These are phyloP conservation scores for Pythium dissimile DNA, from an alignment of 352 stramenopile species.

Conservation along the genomic window DNA sequence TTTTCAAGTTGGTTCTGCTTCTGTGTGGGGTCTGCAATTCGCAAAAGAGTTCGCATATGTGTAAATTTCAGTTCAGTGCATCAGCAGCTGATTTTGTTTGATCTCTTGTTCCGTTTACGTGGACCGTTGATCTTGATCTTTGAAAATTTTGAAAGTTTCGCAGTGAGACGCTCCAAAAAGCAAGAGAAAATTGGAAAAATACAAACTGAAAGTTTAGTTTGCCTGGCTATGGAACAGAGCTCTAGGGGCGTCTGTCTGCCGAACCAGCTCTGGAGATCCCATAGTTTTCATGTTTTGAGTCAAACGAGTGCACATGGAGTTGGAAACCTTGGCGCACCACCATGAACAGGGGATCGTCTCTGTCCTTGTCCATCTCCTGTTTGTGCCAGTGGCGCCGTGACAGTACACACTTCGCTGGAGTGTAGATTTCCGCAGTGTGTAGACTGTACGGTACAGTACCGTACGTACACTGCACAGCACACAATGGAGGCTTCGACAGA, in stretches of 20 bases:
- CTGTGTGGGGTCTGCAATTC: not conserved
- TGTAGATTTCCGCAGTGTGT: not conserved
- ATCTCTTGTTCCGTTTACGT: not conserved
- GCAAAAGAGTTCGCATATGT: not conserved
- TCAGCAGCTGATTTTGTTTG: not conserved
- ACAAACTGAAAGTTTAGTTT: not conserved
- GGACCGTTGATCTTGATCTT: not conserved
- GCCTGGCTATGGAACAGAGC: constrained; percentile 7
- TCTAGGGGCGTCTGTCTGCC: constrained; percentile 24
- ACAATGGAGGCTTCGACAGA: not conserved
- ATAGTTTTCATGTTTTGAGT: not conserved
- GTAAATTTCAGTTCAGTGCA: not conserved
- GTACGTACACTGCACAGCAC: too few relatives aligned
- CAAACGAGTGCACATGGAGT: not conserved
- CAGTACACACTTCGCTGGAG: too few relatives aligned
- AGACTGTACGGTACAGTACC: too few relatives aligned
- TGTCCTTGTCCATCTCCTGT: constrained; percentile 19
- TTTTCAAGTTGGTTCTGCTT: not conserved
- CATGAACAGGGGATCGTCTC: constrained; percentile 18
- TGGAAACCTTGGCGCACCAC: constrained; percentile 1
- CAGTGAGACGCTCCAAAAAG: constrained; percentile 21
- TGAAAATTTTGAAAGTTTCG: constrained; percentile 16
- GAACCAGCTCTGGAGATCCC: not conserved
- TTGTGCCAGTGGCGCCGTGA: not conserved
- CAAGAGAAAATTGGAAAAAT: not conserved